Conservation (phyloP, 805 yeast genomes). For the Wickerhamiella siamensis region DNA sequence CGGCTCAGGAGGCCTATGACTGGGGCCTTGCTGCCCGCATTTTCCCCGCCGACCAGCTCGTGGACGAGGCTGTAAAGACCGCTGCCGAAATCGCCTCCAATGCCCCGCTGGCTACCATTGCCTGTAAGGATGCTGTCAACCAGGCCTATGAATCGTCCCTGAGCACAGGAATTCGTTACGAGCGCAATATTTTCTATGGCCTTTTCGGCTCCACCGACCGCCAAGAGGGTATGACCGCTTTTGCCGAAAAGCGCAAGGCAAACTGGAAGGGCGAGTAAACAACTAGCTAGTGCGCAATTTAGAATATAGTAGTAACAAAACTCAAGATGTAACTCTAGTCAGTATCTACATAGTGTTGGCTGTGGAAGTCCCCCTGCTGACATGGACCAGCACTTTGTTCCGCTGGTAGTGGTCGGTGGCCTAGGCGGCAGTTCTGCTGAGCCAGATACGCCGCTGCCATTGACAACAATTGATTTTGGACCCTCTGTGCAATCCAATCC, state of each 20-base stretch:
- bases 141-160: slow-evolving; percentile 27
- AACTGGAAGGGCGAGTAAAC: slow-evolving; percentile 23
- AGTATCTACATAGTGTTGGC: neutral
- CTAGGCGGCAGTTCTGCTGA: neutral
- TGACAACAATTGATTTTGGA: neutral
- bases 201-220: slow-evolving; percentile 35
- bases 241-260: slow-evolving; percentile 33
- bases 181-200: slow-evolving; percentile 33
- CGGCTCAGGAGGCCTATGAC: slow-evolving; percentile 32
- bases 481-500: neutral
- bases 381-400: neutral
- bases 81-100: slow-evolving; percentile 31
- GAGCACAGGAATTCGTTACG: slow-evolving; percentile 29
- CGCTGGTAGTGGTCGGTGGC: slow-evolving; percentile 4
- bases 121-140: slow-evolving; percentile 34
- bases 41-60: slow-evolving; percentile 27
- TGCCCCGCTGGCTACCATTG: slow-evolving; percentile 32
- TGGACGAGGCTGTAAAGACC: slow-evolving; percentile 32
- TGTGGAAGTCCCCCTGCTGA: neutral
- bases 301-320: neutral
- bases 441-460: neutral
- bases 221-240: slow-evolving; percentile 38
- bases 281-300: neutral
- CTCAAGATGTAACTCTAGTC: too few species aligned
- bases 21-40: slow-evolving; percentile 37